Evolutionary conservation across 495 filamentous ascomycete species (phyloP), one percentile per base, ranked within the genome.

Genomic region (Neurospora africana): DNA sequence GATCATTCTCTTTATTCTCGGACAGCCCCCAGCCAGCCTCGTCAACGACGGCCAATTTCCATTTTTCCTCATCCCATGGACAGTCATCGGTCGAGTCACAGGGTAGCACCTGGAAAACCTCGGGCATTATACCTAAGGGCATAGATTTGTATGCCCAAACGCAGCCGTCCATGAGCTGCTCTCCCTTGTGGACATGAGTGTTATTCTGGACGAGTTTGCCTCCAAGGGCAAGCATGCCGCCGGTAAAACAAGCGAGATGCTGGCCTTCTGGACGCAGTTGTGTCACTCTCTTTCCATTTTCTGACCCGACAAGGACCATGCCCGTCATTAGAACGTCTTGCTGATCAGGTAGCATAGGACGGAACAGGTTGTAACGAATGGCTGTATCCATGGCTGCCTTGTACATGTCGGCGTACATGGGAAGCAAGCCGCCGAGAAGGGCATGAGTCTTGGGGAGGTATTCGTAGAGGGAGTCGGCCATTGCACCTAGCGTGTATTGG

Each of bases 181-280:
- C 81, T 17, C 89, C 93, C 65, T 92, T 85, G 2, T 91, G 85
- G 41, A 96, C 78, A 77, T 97, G 91, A 6, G 85, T 84, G 7
- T 87, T 82, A 47, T 89, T 86, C 21, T 85, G 81, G 71, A 94
- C 89, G 2, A 92, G 82, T 78, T 89, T 90, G 47, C 91, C 90
- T 27, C 92, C 94, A 23, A 97, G 80, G 11, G 89, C 92, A 58
- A 94, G 87, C 92, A 96, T 95, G 27, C 92, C 93, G 17, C 93
- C 93, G 1, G 87, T 87, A 75, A 95, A 97, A 79, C 93, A 97
- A 9, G 74, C 77, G 2, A 84, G 75, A 70, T 84, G 83, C 67
- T 83, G 81, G 9, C 75, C 78, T 30, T 81, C 75, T 1, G 76
- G 78, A 30, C 72, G 85, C 44, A 90, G 84, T 40, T 72, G 72